Conservation (phyloP, 352 stramenopile species). For the Globisporangium megalacanthum region DNA sequence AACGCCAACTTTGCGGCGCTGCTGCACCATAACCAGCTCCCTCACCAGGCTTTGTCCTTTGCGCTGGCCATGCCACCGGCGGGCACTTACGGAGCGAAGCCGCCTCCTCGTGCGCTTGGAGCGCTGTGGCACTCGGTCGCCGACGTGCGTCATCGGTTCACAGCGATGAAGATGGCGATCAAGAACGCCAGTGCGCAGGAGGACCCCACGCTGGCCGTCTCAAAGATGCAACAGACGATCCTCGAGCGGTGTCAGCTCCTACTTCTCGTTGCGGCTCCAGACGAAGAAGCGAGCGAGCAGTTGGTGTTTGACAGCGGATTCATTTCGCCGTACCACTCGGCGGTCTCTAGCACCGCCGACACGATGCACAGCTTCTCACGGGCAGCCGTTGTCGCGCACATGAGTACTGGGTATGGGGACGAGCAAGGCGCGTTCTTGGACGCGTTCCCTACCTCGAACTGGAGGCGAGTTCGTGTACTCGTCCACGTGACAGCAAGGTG, state of each 20-base stretch:
- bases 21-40: constrained; percentile 44
- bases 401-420: constrained; percentile 21
- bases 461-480: constrained; percentile 32
- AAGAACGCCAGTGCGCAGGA: constrained; percentile 18
- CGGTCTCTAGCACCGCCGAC: constrained; percentile 3
- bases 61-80: constrained; percentile 4
- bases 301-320: constrained; percentile 26
- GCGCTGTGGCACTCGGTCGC: constrained; percentile 48
- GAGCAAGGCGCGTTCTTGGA: constrained; percentile 29
- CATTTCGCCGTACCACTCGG: constrained; percentile 27
- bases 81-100: not conserved
- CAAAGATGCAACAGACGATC: constrained; percentile 19
- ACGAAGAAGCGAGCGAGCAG: constrained; percentile 27
- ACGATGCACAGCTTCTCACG: not conserved
- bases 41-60: constrained; percentile 27
- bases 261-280: constrained; percentile 20
- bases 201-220: not conserved
- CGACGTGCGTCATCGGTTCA: constrained; percentile 35
- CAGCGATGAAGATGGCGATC: constrained; percentile 36
- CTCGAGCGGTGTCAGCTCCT: constrained; percentile 44
- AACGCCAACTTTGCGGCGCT: constrained; percentile 43
- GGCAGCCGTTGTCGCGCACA: constrained; percentile 5
- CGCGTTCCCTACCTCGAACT: constrained; percentile 41
- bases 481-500: constrained; percentile 37
- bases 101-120: constrained; percentile 24